These are phyloP conservation scores for Schizosaccharomyces osmophilus DNA, from an alignment of 805 yeast genomes.

Conservation along the genomic window DNA sequence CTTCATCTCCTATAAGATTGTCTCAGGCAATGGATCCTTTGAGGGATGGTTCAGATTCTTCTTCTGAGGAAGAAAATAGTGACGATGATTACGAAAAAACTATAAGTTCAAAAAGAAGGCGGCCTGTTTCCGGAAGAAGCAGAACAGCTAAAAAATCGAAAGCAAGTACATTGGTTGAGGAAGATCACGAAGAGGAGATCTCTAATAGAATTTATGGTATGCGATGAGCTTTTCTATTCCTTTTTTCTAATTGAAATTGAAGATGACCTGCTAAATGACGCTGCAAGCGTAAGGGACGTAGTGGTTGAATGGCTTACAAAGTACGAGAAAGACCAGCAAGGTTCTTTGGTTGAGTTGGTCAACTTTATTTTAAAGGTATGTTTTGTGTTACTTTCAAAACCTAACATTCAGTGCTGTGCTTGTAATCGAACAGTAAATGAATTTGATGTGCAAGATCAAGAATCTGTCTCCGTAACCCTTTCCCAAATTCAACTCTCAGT, in stretches of 20 bases:
- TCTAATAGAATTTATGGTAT: conserved; percentile 5
- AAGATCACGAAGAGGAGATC: conserved; percentile 1
- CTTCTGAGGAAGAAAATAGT: not conserved
- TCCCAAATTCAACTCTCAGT: conserved; percentile 27
- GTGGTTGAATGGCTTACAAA: conserved; percentile 35
- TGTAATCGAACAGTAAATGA: conserved; percentile 4
- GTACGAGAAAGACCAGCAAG: conserved; percentile 20
- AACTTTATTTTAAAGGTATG: conserved; percentile 35
- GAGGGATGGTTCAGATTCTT: not conserved
- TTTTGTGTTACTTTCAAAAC: not conserved
- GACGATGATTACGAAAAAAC: not conserved
- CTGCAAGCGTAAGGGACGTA: conserved; percentile 25
- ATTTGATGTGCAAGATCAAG: conserved; percentile 35
- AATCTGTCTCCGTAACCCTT: conserved; percentile 40
- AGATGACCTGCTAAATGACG: conserved; percentile 19
- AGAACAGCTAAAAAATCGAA: conserved; percentile 3
- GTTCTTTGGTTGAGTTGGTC: conserved; percentile 35
- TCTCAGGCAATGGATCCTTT: not conserved
- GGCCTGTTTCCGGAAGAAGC: not conserved
- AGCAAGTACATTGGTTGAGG: conserved; percentile 4
- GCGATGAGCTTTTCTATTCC: not conserved
- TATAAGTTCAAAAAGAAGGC: not conserved
- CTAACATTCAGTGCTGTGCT: conserved; percentile 7
- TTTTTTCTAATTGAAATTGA: not conserved
- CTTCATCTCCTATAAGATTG: not conserved